These are phyloP conservation scores for Scenedesmus sp. DNA, from an alignment of 163 green algal genomes.

Conservation along the genomic window DNA sequence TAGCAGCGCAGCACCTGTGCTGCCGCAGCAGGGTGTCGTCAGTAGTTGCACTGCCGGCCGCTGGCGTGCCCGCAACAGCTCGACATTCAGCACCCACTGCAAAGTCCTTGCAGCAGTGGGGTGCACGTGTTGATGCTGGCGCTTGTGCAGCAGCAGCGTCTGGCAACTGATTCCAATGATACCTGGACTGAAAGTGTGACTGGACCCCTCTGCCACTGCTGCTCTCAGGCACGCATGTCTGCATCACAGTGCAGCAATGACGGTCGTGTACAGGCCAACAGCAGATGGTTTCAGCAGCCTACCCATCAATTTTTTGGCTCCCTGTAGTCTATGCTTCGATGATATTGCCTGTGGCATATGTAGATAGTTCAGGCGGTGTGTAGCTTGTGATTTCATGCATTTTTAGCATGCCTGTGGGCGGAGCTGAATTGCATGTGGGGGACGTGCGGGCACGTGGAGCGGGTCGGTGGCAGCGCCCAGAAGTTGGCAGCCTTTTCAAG, in stretches of 20 bases:
- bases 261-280: neutral
- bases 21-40: neutral
- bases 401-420: neutral
- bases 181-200: neutral
- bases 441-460: neutral
- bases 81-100: neutral
- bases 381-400: neutral
- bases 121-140: neutral
- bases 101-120: neutral
- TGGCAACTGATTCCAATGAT: neutral
- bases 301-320: neutral
- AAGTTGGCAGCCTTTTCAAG: neutral
- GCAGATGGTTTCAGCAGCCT: neutral
- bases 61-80: no score
- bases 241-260: neutral
- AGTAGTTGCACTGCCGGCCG: no score
- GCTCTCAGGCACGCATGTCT: neutral
- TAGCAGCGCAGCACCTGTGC: neutral
- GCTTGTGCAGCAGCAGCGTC: neutral
- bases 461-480: neutral
- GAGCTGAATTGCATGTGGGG: neutral
- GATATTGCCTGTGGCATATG: neutral
- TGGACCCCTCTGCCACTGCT: neutral
- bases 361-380: neutral
- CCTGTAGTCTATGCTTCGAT: neutral